phyloP scores from a whole-genome alignment of 2,329 filamentous ascomycete genomes.

The Fusarium heterosporum region DNA sequence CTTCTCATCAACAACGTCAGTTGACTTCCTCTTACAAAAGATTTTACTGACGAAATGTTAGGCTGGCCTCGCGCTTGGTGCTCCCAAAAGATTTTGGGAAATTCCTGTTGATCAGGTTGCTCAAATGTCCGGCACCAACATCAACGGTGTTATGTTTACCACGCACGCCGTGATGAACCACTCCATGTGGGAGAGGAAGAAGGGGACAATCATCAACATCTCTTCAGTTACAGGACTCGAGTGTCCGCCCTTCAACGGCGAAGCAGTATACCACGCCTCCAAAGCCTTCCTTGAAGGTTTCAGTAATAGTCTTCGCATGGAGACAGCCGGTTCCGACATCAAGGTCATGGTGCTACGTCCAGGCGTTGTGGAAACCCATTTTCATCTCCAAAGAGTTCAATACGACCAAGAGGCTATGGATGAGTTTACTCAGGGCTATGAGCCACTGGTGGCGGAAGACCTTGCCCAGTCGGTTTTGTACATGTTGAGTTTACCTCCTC shows the following conservation, averaged over 20 bases:
- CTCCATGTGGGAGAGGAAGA: slow-evolving; percentile 15
- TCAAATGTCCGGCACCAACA: slow-evolving; percentile 43
- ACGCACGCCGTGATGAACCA: slow-evolving; percentile 51
- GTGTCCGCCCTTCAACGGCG: slow-evolving; percentile 16
- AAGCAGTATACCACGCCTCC: slow-evolving; percentile 25
- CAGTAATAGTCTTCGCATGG: slow-evolving; percentile 9
- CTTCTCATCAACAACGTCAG: slow-evolving; percentile 31
- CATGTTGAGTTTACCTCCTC: slow-evolving; percentile 22
- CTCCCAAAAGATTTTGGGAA: slow-evolving; percentile 18
- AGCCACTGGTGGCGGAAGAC: slow-evolving; percentile 20
- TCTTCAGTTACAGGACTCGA: slow-evolving; percentile 20
- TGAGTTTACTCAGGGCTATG: slow-evolving; percentile 22
- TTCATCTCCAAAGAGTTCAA: slow-evolving; percentile 26
- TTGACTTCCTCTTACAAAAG: accelerated
- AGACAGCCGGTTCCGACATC: slow-evolving; percentile 17
- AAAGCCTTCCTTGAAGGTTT: slow-evolving; percentile 25
- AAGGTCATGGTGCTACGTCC: slow-evolving; percentile 21
- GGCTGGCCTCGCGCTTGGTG: slow-evolving; percentile 27
- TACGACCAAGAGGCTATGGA: slow-evolving; percentile 16
- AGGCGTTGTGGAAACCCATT: slow-evolving; percentile 25
- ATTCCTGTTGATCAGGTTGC: slow-evolving; percentile 9
- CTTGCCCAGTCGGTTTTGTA: slow-evolving; percentile 19
- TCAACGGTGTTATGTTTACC: slow-evolving; percentile 48
- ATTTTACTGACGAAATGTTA: accelerated
- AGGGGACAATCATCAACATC: slow-evolving; percentile 25